A percentile compares a stretch with the other conserved stretches of the same genome.
Evolutionary conservation across 495 filamentous ascomycete species (phyloP).

Genomic region (Jackrogersella minutella): DNA sequence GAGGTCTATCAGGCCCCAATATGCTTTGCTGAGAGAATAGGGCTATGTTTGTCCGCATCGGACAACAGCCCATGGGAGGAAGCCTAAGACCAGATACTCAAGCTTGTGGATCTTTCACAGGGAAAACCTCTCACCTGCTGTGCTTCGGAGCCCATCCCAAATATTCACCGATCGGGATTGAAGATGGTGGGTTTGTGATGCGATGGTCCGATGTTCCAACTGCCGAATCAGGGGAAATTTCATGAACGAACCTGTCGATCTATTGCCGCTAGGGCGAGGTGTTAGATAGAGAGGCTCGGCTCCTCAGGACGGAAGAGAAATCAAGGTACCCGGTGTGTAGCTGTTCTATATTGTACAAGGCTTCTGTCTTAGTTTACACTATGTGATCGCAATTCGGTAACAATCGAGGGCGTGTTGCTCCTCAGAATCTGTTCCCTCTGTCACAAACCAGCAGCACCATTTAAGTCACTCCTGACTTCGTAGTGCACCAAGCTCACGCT

Average conservation of each 20-base stretch:
- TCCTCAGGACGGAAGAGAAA: not conserved
- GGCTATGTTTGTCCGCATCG: conserved; percentile 11
- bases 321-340: not conserved
- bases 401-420: not conserved
- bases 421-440: not conserved
- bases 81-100: conserved; percentile 12
- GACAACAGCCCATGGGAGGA: not conserved
- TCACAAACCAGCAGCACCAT: not conserved
- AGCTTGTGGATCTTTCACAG: conserved; percentile 26
- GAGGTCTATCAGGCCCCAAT: conserved; percentile 15
- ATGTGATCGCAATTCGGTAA: conserved; percentile 2
- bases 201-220: conserved; percentile 16
- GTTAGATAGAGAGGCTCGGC: not conserved
- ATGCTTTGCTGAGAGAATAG: conserved; percentile 3
- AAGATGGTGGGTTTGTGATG: conserved; percentile 23
- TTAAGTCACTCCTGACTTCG: not conserved
- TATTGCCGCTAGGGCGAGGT: conserved; percentile 7
- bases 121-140: conserved; percentile 31
- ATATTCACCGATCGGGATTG: conserved; percentile 39
- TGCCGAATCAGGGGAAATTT: conserved; percentile 15
- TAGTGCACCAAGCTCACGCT: not conserved
- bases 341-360: conserved; percentile 18
- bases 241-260: conserved; percentile 11
- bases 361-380: conserved; percentile 11
- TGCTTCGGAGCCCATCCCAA: conserved; percentile 14